A percentile compares a stretch with the other conserved stretches of the same genome.
Conservation (phyloP, 441 rosid genomes). For the Breynia disticha region DNA sequence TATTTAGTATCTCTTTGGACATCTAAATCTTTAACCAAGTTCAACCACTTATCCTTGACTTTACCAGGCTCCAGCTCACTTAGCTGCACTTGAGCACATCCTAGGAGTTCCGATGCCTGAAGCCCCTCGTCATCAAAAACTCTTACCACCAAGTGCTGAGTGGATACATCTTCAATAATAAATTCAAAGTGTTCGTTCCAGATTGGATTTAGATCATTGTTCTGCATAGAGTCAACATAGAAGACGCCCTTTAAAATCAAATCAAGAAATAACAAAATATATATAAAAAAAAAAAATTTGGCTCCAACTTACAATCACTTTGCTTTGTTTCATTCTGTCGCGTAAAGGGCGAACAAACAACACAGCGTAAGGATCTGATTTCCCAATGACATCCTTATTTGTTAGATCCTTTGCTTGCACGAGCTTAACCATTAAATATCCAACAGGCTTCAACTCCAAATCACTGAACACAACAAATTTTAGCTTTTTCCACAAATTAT, state of each 20-base stretch:
- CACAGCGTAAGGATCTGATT: slow-evolving; percentile 88
- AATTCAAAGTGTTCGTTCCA: slow-evolving; percentile 96
- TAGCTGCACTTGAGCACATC: slow-evolving; percentile 62
- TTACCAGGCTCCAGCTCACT: slow-evolving; percentile 76
- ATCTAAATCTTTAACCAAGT: slow-evolving; percentile 75
- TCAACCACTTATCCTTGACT: slow-evolving; percentile 82
- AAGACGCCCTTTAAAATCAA: not conserved
- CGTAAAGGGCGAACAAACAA: slow-evolving; percentile 73
- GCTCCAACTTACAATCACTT: slow-evolving; percentile 50
- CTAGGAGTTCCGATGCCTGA: slow-evolving; percentile 70
- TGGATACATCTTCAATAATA: slow-evolving; percentile 65
- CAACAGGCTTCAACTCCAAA: slow-evolving; percentile 86
- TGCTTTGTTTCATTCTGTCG: slow-evolving; percentile 65
- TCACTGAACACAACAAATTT: slow-evolving; percentile 34
- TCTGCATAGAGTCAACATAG: slow-evolving; percentile 29
- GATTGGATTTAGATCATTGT: slow-evolving; percentile 72
- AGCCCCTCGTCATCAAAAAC: slow-evolving; percentile 86
- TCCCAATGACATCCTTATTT: slow-evolving; percentile 87
- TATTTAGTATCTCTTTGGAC: slow-evolving; percentile 85
- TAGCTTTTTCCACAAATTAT: not conserved
- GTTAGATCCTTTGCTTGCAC: slow-evolving; percentile 88
- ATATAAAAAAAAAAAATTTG: not conserved
- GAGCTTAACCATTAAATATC: slow-evolving; percentile 85
- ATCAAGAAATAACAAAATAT: not conserved
- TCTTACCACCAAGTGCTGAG: slow-evolving; percentile 74